phyloP scores from a whole-genome alignment of 495 filamentous ascomycete species.

The Evansstolkia leycettana region DNA sequence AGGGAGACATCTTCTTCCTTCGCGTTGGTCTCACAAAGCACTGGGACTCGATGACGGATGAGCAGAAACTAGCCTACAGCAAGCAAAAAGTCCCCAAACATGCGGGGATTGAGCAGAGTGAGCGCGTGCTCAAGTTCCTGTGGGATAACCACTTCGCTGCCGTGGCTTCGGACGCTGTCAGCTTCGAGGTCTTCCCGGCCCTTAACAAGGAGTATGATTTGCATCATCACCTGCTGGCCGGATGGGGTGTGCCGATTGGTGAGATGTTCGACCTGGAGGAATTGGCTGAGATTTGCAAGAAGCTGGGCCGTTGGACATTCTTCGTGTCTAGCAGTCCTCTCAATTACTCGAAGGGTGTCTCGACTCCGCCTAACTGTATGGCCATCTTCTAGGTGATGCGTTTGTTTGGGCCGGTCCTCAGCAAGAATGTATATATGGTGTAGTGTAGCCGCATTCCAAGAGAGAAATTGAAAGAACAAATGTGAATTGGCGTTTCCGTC shows the following conservation, averaged over 20 bases:
- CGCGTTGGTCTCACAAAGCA: conserved; percentile 47
- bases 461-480: background rate
- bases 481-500: too few species aligned
- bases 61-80: conserved; percentile 23
- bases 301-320: conserved; percentile 54
- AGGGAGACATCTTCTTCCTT: conserved; percentile 61
- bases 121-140: conserved; percentile 52
- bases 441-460: background rate
- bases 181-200: conserved; percentile 52
- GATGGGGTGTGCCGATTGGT: conserved; percentile 57
- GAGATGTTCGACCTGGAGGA: conserved; percentile 54
- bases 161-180: conserved; percentile 53
- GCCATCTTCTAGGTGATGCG: conserved; percentile 23
- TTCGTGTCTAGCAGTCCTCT: conserved; percentile 54
- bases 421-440: background rate
- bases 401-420: background rate
- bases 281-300: conserved; percentile 37
- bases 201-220: conserved; percentile 39
- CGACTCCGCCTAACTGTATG: conserved; percentile 37
- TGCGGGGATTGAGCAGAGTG: conserved; percentile 50
- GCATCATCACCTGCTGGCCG: conserved; percentile 52
- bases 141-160: conserved; percentile 60
- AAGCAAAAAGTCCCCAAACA: conserved; percentile 34
- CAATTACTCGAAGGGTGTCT: conserved; percentile 37
- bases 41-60: conserved; percentile 31